Conservation (phyloP, 2,329 filamentous ascomycete species). For the Pseudogymnoascus sp. region DNA sequence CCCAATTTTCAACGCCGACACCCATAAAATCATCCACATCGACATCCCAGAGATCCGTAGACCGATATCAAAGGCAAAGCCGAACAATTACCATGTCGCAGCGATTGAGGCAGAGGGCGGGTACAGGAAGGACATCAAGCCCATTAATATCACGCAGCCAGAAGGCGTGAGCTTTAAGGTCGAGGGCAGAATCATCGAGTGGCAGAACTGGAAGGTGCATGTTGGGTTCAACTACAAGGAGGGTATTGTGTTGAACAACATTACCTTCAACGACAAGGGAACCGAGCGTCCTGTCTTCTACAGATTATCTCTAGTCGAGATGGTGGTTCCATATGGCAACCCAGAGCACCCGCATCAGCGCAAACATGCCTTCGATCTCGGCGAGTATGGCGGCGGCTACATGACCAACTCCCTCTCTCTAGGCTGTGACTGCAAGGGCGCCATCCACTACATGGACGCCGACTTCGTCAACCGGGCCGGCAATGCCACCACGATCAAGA, state of each 20-base stretch:
- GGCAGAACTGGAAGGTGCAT: constrained; percentile 49
- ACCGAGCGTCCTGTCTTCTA: constrained; percentile 47
- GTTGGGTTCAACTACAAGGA: constrained; percentile 44
- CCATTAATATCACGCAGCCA: constrained; percentile 51
- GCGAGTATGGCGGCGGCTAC: constrained; percentile 54
- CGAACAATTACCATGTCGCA: constrained; percentile 25
- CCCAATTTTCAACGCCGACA: constrained; percentile 36
- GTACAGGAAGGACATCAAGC: constrained; percentile 33
- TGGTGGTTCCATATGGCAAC: constrained; percentile 55
- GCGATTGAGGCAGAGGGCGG: too few relatives aligned
- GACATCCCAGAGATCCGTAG: too few relatives aligned
- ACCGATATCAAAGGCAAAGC: constrained; percentile 29
- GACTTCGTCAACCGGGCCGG: constrained; percentile 31
- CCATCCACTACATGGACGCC: constrained; percentile 50
- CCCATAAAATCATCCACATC: too few relatives aligned
- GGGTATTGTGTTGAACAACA: constrained; percentile 48
- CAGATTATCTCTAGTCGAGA: constrained; percentile 49
- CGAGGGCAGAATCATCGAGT: constrained; percentile 37
- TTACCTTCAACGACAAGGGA: constrained; percentile 50
- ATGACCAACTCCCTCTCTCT: constrained; percentile 57
- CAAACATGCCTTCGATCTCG: constrained; percentile 62
- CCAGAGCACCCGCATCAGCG: constrained; percentile 52
- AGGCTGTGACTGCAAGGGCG: constrained; percentile 59
- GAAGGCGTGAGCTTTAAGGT: constrained; percentile 53
- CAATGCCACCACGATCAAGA: constrained; percentile 35